phyloP scores from a whole-genome alignment of 495 filamentous ascomycete species.

The Penicillium malachiteum region DNA sequence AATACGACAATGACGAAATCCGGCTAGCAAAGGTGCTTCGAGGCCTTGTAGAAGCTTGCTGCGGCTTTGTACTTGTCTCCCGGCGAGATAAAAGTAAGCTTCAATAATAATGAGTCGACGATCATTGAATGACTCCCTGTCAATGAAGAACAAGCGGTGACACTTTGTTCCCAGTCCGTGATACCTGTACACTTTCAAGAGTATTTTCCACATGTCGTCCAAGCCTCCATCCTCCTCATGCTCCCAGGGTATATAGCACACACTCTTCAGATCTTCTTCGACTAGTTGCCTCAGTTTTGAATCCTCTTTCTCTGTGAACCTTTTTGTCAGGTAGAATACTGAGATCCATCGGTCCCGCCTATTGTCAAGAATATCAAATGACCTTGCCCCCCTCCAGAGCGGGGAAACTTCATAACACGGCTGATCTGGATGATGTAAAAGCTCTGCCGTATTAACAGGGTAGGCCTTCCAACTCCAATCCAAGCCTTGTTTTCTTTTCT shows the following conservation, averaged over 20 bases:
- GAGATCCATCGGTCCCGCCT: background rate
- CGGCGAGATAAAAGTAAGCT: background rate
- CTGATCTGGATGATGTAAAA: background rate
- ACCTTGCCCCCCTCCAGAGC: background rate
- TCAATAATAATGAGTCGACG: background rate
- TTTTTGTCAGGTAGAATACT: background rate
- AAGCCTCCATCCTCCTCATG: background rate
- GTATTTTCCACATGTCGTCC: background rate
- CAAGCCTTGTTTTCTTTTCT: no score
- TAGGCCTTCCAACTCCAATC: no score
- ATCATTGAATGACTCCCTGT: background rate
- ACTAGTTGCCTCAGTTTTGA: background rate
- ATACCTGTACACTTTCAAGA: background rate
- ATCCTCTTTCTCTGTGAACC: background rate
- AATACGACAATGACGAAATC: background rate
- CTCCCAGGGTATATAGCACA: background rate
- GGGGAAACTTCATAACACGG: background rate
- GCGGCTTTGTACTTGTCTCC: background rate
- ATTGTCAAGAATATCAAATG: no score
- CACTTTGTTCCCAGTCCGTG: background rate
- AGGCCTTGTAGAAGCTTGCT: background rate
- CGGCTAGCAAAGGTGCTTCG: background rate
- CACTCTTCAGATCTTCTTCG: background rate
- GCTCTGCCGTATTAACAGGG: background rate
- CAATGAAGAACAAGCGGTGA: background rate